Conservation (phyloP, 2,329 filamentous ascomycete genomes). For the Fusarium phyllophilum region DNA sequence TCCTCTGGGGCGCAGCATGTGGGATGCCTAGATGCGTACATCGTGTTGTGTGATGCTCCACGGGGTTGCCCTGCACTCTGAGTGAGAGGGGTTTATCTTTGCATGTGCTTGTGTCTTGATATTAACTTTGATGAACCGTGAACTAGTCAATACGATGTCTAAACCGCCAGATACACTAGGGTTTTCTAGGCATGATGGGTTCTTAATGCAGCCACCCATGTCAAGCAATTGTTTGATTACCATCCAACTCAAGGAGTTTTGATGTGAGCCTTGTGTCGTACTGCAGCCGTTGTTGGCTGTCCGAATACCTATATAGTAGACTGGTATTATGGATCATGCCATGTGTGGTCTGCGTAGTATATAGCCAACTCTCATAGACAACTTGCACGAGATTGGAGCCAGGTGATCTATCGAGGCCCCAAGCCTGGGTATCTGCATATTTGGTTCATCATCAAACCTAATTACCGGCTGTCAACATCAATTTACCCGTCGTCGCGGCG, state of each 20-base stretch:
- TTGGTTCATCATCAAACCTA: neutral
- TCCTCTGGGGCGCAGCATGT: conserved; percentile 23
- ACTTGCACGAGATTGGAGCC: conserved; percentile 9
- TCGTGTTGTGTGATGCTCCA: conserved; percentile 36
- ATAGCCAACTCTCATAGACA: conserved; percentile 5
- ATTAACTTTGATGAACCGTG: conserved; percentile 9
- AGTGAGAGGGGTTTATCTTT: conserved; percentile 26
- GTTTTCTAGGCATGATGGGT: conserved; percentile 16
- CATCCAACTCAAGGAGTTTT: conserved; percentile 1
- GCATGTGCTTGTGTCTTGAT: conserved; percentile 20
- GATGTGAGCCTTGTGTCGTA: neutral
- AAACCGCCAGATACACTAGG: conserved; percentile 25
- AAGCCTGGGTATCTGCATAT: conserved; percentile 18
- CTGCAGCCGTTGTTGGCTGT: conserved; percentile 3
- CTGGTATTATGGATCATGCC: neutral
- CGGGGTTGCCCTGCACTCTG: conserved; percentile 27
- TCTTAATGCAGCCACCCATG: conserved; percentile 11
- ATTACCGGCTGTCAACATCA: conserved; percentile 14
- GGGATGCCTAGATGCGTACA: conserved; percentile 21
- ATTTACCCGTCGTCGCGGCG: conserved; percentile 6
- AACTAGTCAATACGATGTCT: conserved; percentile 31
- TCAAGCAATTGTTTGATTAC: conserved; percentile 1
- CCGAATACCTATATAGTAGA: neutral
- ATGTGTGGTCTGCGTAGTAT: conserved; percentile 7
- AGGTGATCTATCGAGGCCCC: conserved; percentile 1